Conservation (phyloP, 768 basidiomycete genomes). For the Gautieria morchelliformis region DNA sequence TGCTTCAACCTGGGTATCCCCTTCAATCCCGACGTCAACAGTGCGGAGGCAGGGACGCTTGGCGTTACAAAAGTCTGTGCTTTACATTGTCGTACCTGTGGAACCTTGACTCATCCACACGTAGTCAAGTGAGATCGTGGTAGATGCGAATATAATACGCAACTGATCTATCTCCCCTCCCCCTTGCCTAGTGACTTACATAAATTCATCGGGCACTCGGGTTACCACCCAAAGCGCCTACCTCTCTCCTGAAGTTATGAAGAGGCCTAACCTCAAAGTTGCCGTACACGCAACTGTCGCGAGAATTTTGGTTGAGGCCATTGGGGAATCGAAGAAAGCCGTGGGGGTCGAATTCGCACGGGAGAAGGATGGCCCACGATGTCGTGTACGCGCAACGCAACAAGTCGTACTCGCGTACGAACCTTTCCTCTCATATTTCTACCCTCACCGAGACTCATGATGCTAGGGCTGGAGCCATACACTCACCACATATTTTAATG, state of each 20-base stretch:
- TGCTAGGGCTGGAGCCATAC: conserved; percentile 48
- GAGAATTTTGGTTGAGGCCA: conserved; percentile 39
- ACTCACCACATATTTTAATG: conserved; percentile 59
- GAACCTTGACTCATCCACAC: neutral
- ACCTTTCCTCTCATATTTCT: neutral
- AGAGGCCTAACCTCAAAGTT: conserved; percentile 56
- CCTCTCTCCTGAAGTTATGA: conserved; percentile 52
- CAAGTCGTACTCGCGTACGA: conserved; percentile 55
- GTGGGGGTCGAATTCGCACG: conserved; percentile 53
- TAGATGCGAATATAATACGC: neutral
- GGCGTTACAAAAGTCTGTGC: conserved; percentile 50
- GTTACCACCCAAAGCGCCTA: conserved; percentile 61
- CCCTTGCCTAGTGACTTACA: conserved; percentile 49
- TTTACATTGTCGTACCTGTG: neutral
- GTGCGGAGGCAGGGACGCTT: conserved; percentile 39
- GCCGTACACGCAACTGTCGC: conserved; percentile 47
- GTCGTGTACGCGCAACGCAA: conserved; percentile 39
- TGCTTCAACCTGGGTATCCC: conserved; percentile 43
- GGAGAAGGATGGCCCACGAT: conserved; percentile 27
- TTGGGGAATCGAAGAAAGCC: conserved; percentile 29
- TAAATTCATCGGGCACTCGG: conserved; percentile 40
- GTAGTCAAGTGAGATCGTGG: neutral
- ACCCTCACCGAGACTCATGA: neutral
- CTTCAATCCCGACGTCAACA: conserved; percentile 44
- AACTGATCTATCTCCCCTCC: neutral